Base-by-base conservation (phyloP, 148 eudicot genomes). In the Vaccinium myrtillus region DNA sequence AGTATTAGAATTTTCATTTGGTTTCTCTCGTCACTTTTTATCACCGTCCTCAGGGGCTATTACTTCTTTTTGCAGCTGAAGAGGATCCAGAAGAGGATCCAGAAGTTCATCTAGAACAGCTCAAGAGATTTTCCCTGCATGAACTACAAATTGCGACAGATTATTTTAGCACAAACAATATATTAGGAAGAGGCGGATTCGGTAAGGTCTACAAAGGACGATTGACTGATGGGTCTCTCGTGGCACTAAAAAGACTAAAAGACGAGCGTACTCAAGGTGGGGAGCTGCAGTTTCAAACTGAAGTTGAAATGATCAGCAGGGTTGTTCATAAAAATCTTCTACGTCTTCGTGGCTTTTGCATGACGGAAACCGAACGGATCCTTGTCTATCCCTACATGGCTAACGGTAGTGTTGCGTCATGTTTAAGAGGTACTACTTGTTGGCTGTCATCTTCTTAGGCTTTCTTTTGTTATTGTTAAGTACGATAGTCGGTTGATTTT, bases 51-150 rank as follows among this genome's bases (percentile, higher is more conserved):
- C 6, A 1, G 21, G 21, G 25, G 25, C 11, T 19, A 19, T 61
- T 61, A 61, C 67, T 61, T 36, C 69, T 81, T 74, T 19, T 83
- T 88, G 83, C 95, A 94, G n/a, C n/a, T n/a, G n/a, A n/a, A n/a
- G n/a, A n/a, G n/a, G n/a, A n/a, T n/a, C n/a, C n/a, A n/a, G 36
- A 94, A 86, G 98, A 94, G 89, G 95, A 94, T 89, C 98, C 95
- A 32, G 91, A 93, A 90, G 90, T 92, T 87, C 95, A 93, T 86
- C 86, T 92, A 11, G 95, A 93, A 76, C 95, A 93, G 85, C 92
- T 93, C 76, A 93, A 93, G 87, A 91, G 98, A 78, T 94, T 93
- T 84, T 93, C 98, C 74, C 74, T 94, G 77, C 87, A 92, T 61
- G 98, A 94, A 84, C 86, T 94, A 30, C 98, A 94, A 88, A 93